Evolutionary conservation across 1,284 basidiomycete species (phyloP).

Genomic region (Cystobasidium slooffiae): DNA sequence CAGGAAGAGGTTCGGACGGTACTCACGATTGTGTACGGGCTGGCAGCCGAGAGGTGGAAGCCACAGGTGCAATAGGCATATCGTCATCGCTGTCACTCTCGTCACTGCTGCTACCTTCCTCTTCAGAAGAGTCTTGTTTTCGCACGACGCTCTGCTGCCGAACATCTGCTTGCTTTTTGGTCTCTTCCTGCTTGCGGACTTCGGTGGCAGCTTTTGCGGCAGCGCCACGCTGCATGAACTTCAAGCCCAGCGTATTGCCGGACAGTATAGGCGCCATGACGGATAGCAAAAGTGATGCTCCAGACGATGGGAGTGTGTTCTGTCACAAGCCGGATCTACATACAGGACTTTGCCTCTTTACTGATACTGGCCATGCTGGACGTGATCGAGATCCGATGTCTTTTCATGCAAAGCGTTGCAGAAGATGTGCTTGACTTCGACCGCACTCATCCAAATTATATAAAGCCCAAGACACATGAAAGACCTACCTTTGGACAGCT

Average conservation of each 20-base stretch:
- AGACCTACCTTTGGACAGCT: too few species aligned
- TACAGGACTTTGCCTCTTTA: too few species aligned
- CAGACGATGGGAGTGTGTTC: too few species aligned
- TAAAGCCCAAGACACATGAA: too few species aligned
- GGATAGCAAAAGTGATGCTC: neutral
- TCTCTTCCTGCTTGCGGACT: slow-evolving; percentile 21
- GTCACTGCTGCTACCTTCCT: neutral
- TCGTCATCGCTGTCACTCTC: neutral
- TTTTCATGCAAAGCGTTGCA: too few species aligned
- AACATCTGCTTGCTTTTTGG: neutral
- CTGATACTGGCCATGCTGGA: too few species aligned
- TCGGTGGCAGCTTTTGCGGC: slow-evolving; percentile 35
- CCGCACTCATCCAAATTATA: too few species aligned
- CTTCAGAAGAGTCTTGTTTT: neutral
- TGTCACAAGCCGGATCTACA: too few species aligned
- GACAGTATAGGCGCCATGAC: slow-evolving; percentile 15
- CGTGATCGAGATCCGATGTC: too few species aligned
- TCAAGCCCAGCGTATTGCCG: slow-evolving; percentile 27
- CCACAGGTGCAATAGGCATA: neutral
- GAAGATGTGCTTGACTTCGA: too few species aligned
- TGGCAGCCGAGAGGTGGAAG: slow-evolving; percentile 21
- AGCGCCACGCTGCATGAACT: slow-evolving; percentile 42
- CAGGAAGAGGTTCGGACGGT: neutral
- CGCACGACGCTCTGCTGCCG: neutral
- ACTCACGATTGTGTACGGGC: slow-evolving; percentile 15